Base-by-base conservation (phyloP, 257 asterid species). In the Solanum tarapatanum region DNA sequence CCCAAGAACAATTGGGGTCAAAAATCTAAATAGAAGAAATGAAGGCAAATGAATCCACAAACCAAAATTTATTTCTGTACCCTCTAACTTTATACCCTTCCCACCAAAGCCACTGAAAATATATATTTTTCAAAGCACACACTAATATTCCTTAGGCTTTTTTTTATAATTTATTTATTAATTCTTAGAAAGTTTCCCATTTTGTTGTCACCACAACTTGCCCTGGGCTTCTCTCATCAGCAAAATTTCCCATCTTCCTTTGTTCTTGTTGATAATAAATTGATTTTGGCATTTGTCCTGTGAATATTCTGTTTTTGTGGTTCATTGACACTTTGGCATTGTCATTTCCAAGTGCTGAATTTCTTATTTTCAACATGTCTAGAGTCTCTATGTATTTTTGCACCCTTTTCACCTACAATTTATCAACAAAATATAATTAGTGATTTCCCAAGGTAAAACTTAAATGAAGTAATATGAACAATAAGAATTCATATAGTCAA, bases 311-410 rank as follows among this genome's bases (percentile, higher is more conserved):
- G 4, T 87, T 88, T 51, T 90, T 87, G 35, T 91, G 92, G 80
- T 91, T 91, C 51, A 83, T 41, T 75, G 82, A 84, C 79, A 89
- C 74, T 82, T 86, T 91, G 11, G 84, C 79, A 60, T 68, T 58
- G 14, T 55, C 86, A 55, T 41, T 91, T 60, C 90, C 93, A 30
- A 90, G 69, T 30, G 89, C 87, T 28, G 94, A 89, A 90, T 95
- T 95, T 91, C 75, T 93, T 8, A 83, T 87, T 94, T 95, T 94
- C 87, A 97, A 85, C 91, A 88, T 11, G 82, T 97, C 99, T 62
- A 97, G 98, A 90, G 91, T 90, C 90, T 97, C 98, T 7, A 97
- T 94, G 88, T 93, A 93, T 84, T 92, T 94, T 82, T 97, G 99
- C 86, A 95, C 99, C 92, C 96, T 94, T 84, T 94, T 97, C 88